A percentile compares a stretch with the other conserved stretches of the same genome.
phyloP scores from a whole-genome alignment of 2,329 filamentous ascomycete genomes.

The Lachnellula arida region DNA sequence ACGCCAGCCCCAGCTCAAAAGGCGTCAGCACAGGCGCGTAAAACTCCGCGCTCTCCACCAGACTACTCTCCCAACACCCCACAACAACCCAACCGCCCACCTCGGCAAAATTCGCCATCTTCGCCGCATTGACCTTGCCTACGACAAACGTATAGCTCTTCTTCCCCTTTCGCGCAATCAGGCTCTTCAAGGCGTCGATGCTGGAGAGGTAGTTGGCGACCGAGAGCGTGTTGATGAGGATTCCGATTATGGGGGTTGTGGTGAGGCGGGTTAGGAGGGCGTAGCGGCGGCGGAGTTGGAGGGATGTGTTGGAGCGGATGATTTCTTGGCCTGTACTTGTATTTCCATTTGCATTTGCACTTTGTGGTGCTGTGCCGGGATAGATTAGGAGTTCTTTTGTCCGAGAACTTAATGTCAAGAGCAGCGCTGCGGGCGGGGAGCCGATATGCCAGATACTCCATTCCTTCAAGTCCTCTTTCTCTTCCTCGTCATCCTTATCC shows the following conservation, averaged over 20 bases:
- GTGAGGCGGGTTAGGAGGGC: slow-evolving; percentile 76
- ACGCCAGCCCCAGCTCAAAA: slow-evolving; percentile 78
- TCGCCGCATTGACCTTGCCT: slow-evolving; percentile 91
- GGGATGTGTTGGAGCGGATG: slow-evolving; percentile 38
- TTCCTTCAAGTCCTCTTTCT: slow-evolving; percentile 34
- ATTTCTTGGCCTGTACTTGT: slow-evolving; percentile 14
- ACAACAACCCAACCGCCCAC: slow-evolving; percentile 96
- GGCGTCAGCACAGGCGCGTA: slow-evolving; percentile 91
- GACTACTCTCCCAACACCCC: slow-evolving; percentile 93
- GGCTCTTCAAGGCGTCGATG: slow-evolving; percentile 65
- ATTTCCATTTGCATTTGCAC: slow-evolving; percentile 30
- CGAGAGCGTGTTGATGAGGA: slow-evolving; percentile 91
- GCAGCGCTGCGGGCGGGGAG: slow-evolving; percentile 75
- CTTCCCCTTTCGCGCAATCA: slow-evolving; percentile 77
- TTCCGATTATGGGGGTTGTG: slow-evolving; percentile 81
- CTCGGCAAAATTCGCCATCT: slow-evolving; percentile 94
- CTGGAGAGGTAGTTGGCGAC: slow-evolving; percentile 86
- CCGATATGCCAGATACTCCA: slow-evolving; percentile 78
- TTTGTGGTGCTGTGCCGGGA: slow-evolving; percentile 43
- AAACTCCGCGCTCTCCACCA: slow-evolving; percentile 85
- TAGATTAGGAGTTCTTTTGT: slow-evolving; percentile 76
- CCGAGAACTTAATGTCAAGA: slow-evolving; percentile 81
- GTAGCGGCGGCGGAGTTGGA: slow-evolving; percentile 76
- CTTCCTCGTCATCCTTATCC: slow-evolving; percentile 35
- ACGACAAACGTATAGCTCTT: slow-evolving; percentile 97